Percentiles rank a stretch among this genome's conserved stretches.
These are phyloP conservation scores for Diaporthe sp. DNA, from an alignment of 2,329 filamentous ascomycete genomes.

Conservation along the genomic window DNA sequence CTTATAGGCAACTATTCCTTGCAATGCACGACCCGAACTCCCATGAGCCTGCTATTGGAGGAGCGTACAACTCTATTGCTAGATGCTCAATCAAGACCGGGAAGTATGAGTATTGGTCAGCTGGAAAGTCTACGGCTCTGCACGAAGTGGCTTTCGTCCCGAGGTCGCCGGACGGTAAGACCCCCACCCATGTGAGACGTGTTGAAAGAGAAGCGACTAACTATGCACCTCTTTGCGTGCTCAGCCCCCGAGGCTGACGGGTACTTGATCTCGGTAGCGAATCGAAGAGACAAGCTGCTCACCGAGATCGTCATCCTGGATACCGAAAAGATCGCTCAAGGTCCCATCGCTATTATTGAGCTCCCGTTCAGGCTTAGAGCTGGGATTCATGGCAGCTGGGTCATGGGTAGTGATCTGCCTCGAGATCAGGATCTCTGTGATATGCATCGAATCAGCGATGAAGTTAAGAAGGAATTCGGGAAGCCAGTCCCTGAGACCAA, in stretches of 20 bases:
- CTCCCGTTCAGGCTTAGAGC: slow-evolving; percentile 29
- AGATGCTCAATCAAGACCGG: slow-evolving; percentile 32
- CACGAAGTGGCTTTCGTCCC: slow-evolving; percentile 34
- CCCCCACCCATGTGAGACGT: background rate
- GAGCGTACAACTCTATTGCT: slow-evolving; percentile 32
- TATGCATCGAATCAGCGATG: slow-evolving; percentile 25
- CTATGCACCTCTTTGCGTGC: background rate
- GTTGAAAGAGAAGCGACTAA: background rate
- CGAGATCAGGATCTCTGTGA: slow-evolving; percentile 15
- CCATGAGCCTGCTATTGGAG: slow-evolving; percentile 29
- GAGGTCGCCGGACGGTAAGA: slow-evolving; percentile 18
- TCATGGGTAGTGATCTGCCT: slow-evolving; percentile 19
- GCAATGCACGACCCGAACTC: slow-evolving; percentile 34
- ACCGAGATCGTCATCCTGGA: slow-evolving; percentile 30
- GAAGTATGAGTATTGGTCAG: slow-evolving; percentile 30
- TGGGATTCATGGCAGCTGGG: slow-evolving; percentile 32
- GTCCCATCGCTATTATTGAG: slow-evolving; percentile 31
- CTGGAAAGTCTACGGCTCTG: slow-evolving; percentile 21
- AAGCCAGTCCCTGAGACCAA: background rate
- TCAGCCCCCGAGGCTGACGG: slow-evolving; percentile 29
- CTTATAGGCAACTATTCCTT: slow-evolving; percentile 23
- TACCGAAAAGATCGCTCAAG: slow-evolving; percentile 4
- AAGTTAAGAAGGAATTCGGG: slow-evolving; percentile 23
- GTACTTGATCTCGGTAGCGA: slow-evolving; percentile 31
- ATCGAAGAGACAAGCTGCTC: slow-evolving; percentile 31